Base-by-base conservation (phyloP, 352 stramenopile species). In the Phytophthora sp. region DNA sequence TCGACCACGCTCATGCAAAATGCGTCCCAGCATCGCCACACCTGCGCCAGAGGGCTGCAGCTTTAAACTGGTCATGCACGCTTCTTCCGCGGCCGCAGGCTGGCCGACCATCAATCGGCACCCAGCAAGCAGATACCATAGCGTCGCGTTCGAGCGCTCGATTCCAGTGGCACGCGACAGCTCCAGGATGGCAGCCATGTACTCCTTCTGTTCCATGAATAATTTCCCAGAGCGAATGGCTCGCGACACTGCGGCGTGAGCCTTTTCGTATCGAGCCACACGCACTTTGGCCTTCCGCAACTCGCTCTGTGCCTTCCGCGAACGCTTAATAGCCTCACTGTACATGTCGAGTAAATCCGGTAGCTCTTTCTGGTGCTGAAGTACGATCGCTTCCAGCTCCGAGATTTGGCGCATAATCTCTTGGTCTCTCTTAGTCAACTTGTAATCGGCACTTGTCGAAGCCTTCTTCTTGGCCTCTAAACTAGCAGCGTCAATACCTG, bases 181-280 rank as follows among this genome's bases (percentile, higher is more conserved):
- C 69, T 89, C 80, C 23, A 89, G 45, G 23, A 89, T 86, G 23
- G 80, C 78, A 20, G 79, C 76, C 63, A 86, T 81, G 57, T 82
- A 88, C 62, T 89, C 80, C 30, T 80, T 66, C 62, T 84, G 74
- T 12, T 65, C 42, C 57, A 89, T 84, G 50, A 78, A 71, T 53
- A 67, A 47, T 18, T 66, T 69, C 7, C 72, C 71, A 0, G 60
- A 63, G 21, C 73, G 71, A 65, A 87, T 71, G 11, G 80, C 69
- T 44, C 80, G 77, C n/a, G 66, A 39, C 31, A 89, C 77, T 3
- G 73, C 66, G 33, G 57, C 52, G 45, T 82, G 73, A 18, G 80
- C 80, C 49, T 85, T 82, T 16, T 73, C 62, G 57, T 87, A 89
- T 59, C 70, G 70, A 56, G 61, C 54, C 51, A 82, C 73, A 6